Evolutionary conservation across 768 basidiomycete genomes (phyloP).

Genomic region (Xerocomus brunneocitrinus): DNA sequence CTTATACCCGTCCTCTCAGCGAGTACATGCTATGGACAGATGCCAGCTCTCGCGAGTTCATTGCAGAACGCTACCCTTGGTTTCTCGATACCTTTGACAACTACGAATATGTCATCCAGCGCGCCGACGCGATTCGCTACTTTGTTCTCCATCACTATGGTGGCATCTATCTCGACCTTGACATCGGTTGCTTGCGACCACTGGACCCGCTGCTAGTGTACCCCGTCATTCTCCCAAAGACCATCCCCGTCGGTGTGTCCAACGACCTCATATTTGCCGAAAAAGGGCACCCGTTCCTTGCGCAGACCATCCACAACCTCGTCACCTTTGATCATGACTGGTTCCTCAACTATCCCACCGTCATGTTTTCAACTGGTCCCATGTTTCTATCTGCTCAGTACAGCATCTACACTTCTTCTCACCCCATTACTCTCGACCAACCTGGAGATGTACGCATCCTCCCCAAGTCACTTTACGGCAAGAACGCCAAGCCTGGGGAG

Average conservation of each 20-base stretch:
- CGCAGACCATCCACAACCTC: constrained; percentile 89
- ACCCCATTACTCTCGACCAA: constrained; percentile 46
- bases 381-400: constrained; percentile 98
- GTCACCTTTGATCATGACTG: constrained; percentile 90
- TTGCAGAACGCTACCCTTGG: constrained; percentile 83
- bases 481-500: constrained; percentile 81
- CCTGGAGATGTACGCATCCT: constrained; percentile 83
- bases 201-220: constrained; percentile 83
- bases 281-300: constrained; percentile 82
- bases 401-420: constrained; percentile 73
- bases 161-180: constrained; percentile 93
- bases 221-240: constrained; percentile 88
- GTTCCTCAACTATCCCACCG: constrained; percentile 96
- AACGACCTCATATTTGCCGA: constrained; percentile 96
- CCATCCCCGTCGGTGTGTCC: constrained; percentile 94
- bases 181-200: constrained; percentile 87
- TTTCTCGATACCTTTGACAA: constrained; percentile 91
- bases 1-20: constrained; percentile 39
- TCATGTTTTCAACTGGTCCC: constrained; percentile 99
- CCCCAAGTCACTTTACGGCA: constrained; percentile 96
- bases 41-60: constrained; percentile 82
- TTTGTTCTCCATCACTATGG: constrained; percentile 95
- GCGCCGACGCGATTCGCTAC: constrained; percentile 97
- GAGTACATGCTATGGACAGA: constrained; percentile 99
- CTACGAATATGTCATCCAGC: constrained; percentile 89